These are phyloP conservation scores for Trametes gibbosa DNA, from an alignment of 768 basidiomycete genomes.

Conservation along the genomic window DNA sequence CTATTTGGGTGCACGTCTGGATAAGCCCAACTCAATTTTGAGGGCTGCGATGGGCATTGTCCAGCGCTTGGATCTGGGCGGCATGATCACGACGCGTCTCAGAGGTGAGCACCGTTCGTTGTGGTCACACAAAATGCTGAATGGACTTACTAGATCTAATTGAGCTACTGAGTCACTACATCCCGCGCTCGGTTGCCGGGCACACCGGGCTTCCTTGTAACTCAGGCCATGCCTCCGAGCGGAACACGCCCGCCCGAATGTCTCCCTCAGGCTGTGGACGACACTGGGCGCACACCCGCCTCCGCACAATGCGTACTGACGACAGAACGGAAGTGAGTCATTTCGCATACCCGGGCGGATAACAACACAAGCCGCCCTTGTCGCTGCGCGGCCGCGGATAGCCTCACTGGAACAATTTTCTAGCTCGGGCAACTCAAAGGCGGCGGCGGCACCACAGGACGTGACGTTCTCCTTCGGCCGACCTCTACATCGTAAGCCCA, in stretches of 20 bases:
- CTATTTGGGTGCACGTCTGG: background rate
- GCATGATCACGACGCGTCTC: background rate
- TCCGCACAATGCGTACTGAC: no score
- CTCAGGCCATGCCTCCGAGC: no score
- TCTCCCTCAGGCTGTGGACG: no score
- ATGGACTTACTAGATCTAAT: no score
- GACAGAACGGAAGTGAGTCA: background rate
- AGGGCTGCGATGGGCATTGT: no score
- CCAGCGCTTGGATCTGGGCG: background rate
- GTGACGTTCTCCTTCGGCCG: background rate
- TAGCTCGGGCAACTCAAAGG: background rate
- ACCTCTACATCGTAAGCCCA: background rate
- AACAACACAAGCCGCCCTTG: background rate
- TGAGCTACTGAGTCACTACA: background rate
- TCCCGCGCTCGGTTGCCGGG: background rate
- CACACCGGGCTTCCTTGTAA: background rate
- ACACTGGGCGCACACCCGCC: no score
- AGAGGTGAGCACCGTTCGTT: no score
- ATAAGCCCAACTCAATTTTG: no score
- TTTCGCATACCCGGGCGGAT: background rate
- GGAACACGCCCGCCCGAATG: no score
- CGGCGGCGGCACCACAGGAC: background rate
- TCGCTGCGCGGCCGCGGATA: background rate
- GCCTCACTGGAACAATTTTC: background rate
- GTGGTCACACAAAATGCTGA: no score